These are phyloP conservation scores for Botrytis tulipae DNA, from an alignment of 2,329 filamentous ascomycete species.

Conservation along the genomic window DNA sequence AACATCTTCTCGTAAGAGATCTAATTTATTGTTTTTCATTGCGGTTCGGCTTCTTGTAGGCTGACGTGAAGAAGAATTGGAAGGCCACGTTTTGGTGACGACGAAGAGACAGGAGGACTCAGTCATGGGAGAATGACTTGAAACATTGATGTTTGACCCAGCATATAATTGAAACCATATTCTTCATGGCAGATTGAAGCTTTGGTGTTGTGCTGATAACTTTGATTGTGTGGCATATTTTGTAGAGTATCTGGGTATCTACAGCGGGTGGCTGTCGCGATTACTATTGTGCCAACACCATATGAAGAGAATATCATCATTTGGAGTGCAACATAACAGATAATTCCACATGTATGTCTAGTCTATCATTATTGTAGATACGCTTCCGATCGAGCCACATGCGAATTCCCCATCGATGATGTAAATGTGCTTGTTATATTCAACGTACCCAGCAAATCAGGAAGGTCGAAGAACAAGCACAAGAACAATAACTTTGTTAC, in stretches of 20 bases:
- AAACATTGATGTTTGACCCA: background rate
- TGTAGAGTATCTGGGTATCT: background rate
- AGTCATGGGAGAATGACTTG: background rate
- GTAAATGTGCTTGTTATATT: background rate
- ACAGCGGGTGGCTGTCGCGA: background rate
- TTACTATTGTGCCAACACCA: background rate
- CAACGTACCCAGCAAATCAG: background rate
- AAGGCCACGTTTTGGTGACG: background rate
- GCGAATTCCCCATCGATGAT: background rate
- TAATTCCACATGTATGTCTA: background rate
- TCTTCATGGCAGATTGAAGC: background rate
- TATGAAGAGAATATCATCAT: background rate
- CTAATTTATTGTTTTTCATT: slow-evolving; percentile 50
- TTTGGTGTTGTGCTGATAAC: background rate
- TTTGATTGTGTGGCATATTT: background rate
- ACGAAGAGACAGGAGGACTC: too few relatives aligned
- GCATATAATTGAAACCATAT: background rate
- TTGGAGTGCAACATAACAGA: background rate
- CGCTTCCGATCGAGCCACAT: background rate
- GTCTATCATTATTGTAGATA: background rate
- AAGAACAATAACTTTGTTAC: background rate
- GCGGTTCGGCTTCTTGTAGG: slow-evolving; percentile 44
- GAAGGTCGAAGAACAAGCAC: background rate
- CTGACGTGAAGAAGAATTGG: slow-evolving; percentile 50
- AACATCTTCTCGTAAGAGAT: slow-evolving; percentile 40